Conservation (phyloP, 2,329 filamentous ascomycete genomes). For the Geoglossum cookeanum region DNA sequence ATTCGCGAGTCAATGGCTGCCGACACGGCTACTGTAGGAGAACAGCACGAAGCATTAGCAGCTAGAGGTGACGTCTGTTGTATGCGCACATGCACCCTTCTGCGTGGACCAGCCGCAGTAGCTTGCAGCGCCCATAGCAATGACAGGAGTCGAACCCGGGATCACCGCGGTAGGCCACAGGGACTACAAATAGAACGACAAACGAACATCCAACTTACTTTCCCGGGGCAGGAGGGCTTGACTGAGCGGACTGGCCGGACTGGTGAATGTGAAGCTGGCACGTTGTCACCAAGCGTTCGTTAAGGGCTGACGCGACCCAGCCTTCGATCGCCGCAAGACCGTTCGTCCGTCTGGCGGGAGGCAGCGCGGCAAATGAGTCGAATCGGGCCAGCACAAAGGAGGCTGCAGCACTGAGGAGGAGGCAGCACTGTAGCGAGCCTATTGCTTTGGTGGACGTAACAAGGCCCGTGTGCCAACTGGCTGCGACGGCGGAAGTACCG, state of each 20-base stretch:
- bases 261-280: constrained; percentile 1
- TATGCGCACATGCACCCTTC: neutral
- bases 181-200: constrained; percentile 1
- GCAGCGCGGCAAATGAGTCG: constrained; percentile 2
- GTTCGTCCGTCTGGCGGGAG: neutral
- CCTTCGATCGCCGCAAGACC: neutral
- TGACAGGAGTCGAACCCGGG: neutral
- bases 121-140: neutral
- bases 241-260: neutral
- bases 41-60: neutral
- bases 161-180: neutral
- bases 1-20: neutral
- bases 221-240: neutral
- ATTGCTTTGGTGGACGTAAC: neutral
- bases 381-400: neutral
- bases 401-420: neutral
- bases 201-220: neutral
- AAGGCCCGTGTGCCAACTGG: neutral
- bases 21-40: neutral
- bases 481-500: neutral
- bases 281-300: neutral
- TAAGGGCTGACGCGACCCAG: neutral
- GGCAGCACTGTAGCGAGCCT: neutral
- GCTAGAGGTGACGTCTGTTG: constrained; percentile 1
- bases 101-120: constrained; percentile 2